Evolutionary conservation across 2,329 filamentous ascomycete genomes (phyloP).

Genomic region (Lasiodiplodia sp.): DNA sequence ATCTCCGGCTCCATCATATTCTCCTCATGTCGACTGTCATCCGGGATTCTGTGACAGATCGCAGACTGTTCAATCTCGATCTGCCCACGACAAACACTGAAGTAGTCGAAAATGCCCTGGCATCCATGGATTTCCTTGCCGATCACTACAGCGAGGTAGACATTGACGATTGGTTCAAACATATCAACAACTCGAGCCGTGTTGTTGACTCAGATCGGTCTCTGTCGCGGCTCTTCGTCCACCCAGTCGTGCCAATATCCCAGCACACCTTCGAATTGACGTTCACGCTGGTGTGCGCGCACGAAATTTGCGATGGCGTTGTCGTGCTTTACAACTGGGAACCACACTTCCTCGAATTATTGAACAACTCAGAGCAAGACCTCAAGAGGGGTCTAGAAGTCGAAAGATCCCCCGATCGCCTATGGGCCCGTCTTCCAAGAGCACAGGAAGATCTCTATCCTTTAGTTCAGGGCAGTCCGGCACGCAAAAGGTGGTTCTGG

Average conservation of each 20-base stretch:
- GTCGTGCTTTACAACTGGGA: slow-evolving; percentile 50
- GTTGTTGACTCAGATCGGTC: slow-evolving; percentile 48
- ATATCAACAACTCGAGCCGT: slow-evolving; percentile 51
- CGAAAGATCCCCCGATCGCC: slow-evolving; percentile 29
- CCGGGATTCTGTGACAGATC: slow-evolving; percentile 33
- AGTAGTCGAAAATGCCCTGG: slow-evolving; percentile 41
- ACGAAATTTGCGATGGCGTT: slow-evolving; percentile 54
- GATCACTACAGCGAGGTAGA: slow-evolving; percentile 48
- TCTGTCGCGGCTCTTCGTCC: slow-evolving; percentile 50
- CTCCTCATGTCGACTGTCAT: slow-evolving; percentile 46
- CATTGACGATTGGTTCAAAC: slow-evolving; percentile 48
- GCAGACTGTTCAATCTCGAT: slow-evolving; percentile 45
- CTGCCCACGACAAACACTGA: slow-evolving; percentile 39
- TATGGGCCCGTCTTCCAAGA: slow-evolving; percentile 46
- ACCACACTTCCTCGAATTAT: slow-evolving; percentile 48
- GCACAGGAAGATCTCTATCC: slow-evolving; percentile 59
- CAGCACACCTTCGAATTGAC: slow-evolving; percentile 42
- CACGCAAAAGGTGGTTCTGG: slow-evolving; percentile 57
- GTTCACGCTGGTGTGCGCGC: slow-evolving; percentile 51
- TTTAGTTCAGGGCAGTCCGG: slow-evolving; percentile 44
- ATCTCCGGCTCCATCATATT: slow-evolving; percentile 48
- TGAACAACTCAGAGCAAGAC: slow-evolving; percentile 41
- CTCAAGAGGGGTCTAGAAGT: slow-evolving; percentile 37
- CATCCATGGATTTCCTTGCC: slow-evolving; percentile 48
- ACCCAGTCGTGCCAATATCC: slow-evolving; percentile 39